Evolutionary conservation across 2,329 filamentous ascomycete genomes (phyloP).

Genomic region (Colletotrichum incanum): DNA sequence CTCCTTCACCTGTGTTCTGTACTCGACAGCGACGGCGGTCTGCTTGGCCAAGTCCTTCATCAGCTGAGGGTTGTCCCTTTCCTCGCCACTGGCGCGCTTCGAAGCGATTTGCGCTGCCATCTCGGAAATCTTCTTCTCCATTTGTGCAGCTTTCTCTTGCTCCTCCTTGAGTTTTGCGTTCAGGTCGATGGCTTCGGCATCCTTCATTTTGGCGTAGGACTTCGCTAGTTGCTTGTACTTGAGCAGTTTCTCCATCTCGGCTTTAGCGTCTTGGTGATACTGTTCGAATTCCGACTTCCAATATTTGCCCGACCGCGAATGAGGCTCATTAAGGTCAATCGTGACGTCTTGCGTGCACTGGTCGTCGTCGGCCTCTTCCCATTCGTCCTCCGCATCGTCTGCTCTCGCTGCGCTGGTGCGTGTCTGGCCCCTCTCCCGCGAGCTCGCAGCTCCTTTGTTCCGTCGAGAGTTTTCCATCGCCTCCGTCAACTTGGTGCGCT

Average conservation of each 20-base stretch:
- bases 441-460: constrained; percentile 42
- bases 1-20: constrained; percentile 72
- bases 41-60: constrained; percentile 71
- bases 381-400: constrained; percentile 61
- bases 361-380: constrained; percentile 64
- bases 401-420: constrained; percentile 37
- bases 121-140: constrained; percentile 75
- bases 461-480: constrained; percentile 62
- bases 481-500: constrained; percentile 62
- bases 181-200: constrained; percentile 78
- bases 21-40: constrained; percentile 71
- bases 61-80: constrained; percentile 63
- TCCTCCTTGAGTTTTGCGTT: constrained; percentile 78
- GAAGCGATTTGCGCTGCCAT: constrained; percentile 71
- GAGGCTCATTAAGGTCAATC: constrained; percentile 80
- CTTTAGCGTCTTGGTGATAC: constrained; percentile 80
- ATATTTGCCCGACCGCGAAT: constrained; percentile 82
- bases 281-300: constrained; percentile 85
- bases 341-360: constrained; percentile 74
- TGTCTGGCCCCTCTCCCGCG: constrained; percentile 35
- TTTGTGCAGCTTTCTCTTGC: constrained; percentile 73
- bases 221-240: constrained; percentile 86
- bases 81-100: constrained; percentile 54
- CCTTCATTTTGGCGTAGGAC: constrained; percentile 84
- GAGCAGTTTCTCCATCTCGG: constrained; percentile 83